phyloP scores from a whole-genome alignment of 2,329 filamentous ascomycete species.

The Venturia carpophila region DNA sequence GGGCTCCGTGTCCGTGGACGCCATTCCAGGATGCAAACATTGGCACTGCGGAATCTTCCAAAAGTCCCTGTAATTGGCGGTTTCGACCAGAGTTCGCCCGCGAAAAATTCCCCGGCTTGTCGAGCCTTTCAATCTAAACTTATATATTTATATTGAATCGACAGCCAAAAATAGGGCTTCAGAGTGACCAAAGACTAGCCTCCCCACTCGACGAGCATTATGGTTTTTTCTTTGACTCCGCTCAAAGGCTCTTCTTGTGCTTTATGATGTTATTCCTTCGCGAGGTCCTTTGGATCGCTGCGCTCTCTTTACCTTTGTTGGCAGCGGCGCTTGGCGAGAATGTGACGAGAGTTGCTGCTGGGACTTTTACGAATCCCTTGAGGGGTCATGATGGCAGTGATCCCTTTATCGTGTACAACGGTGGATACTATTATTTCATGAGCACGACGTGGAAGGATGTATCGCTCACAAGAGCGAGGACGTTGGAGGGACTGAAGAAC shows the following conservation, averaged over 20 bases:
- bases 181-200: too few species aligned
- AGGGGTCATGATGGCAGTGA: constrained; percentile 12
- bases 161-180: background rate
- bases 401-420: constrained; percentile 18
- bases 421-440: constrained; percentile 19
- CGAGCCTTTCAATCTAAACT: background rate
- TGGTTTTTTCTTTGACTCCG: background rate
- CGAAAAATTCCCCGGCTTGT: background rate
- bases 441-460: constrained; percentile 19
- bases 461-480: constrained; percentile 17
- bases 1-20: too few species aligned
- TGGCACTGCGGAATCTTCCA: background rate
- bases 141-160: background rate
- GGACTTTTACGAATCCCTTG: constrained; percentile 18
- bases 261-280: background rate
- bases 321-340: background rate
- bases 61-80: background rate
- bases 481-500: constrained; percentile 19
- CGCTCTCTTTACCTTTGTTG: background rate
- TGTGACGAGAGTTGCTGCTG: background rate
- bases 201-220: background rate
- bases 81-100: background rate
- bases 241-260: too few species aligned
- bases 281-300: background rate
- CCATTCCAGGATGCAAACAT: background rate